These are phyloP conservation scores for Exophiala xenobiotica DNA, from an alignment of 2,329 filamentous ascomycete genomes.

Conservation along the genomic window DNA sequence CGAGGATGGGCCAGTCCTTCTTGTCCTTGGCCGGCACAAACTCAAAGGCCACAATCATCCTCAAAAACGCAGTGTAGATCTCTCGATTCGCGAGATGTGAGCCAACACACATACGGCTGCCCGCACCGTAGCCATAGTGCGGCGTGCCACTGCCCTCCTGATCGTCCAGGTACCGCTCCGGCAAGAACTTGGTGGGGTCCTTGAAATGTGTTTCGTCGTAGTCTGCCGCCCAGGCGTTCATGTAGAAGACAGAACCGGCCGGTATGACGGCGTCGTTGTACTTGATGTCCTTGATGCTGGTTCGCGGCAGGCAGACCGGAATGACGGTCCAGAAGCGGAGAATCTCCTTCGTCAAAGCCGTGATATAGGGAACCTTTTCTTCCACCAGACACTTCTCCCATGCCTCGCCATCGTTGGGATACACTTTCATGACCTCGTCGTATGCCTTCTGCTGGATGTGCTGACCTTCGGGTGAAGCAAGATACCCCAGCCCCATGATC, in stretches of 20 bases:
- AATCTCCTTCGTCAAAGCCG: constrained; percentile 74
- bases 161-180: constrained; percentile 66
- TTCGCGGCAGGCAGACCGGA: constrained; percentile 72
- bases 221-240: constrained; percentile 76
- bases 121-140: constrained; percentile 63
- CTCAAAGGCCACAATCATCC: constrained; percentile 59
- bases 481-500: constrained; percentile 75
- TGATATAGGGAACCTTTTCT: constrained; percentile 74
- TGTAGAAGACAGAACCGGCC: constrained; percentile 74
- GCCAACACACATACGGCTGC: constrained; percentile 63
- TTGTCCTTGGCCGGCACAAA: constrained; percentile 50
- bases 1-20: constrained; percentile 53
- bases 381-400: constrained; percentile 72
- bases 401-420: constrained; percentile 67
- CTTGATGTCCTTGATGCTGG: constrained; percentile 68
- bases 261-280: constrained; percentile 69
- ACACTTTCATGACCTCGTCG: constrained; percentile 67
- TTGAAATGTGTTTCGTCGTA: constrained; percentile 70
- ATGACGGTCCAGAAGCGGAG: constrained; percentile 78
- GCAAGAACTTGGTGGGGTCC: constrained; percentile 61
- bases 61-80: constrained; percentile 60
- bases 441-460: constrained; percentile 69
- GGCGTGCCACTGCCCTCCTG: constrained; percentile 54
- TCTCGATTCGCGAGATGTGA: constrained; percentile 64
- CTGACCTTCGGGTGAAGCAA: constrained; percentile 67